These are phyloP conservation scores for Trichoderma endophyticum DNA, from an alignment of 2,329 filamentous ascomycete genomes.

Conservation along the genomic window DNA sequence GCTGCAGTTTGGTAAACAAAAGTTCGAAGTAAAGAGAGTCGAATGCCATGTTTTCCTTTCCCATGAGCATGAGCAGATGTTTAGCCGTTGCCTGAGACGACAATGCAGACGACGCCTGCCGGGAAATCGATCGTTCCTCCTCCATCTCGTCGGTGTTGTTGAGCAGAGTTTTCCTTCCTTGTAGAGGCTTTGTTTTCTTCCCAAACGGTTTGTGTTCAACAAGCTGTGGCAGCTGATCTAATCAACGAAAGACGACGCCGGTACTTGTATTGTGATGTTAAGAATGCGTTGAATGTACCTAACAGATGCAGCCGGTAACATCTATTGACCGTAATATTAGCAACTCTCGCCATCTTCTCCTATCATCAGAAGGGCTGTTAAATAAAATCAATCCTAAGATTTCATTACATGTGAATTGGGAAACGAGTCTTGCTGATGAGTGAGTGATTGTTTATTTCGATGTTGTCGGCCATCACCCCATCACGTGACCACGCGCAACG, in stretches of 20 bases:
- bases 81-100: background rate
- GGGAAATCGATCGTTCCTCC: background rate
- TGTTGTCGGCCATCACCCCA: background rate
- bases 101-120: background rate
- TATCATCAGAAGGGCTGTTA: too few relatives aligned
- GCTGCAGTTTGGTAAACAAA: background rate
- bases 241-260: background rate
- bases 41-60: background rate
- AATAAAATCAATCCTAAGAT: background rate
- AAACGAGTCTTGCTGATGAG: background rate
- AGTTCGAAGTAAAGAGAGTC: background rate
- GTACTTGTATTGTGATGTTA: background rate
- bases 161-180: background rate
- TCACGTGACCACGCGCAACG: slow-evolving; percentile 8
- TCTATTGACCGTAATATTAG: background rate
- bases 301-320: too few relatives aligned
- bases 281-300: background rate
- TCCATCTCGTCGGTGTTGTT: background rate
- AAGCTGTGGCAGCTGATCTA: background rate
- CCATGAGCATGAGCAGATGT: background rate
- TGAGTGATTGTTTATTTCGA: background rate
- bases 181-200: background rate
- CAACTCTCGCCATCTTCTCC: background rate
- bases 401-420: background rate
- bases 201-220: background rate